These are phyloP conservation scores for Scytalidium sp. DNA, from an alignment of 2,329 filamentous ascomycete genomes.

Conservation along the genomic window DNA sequence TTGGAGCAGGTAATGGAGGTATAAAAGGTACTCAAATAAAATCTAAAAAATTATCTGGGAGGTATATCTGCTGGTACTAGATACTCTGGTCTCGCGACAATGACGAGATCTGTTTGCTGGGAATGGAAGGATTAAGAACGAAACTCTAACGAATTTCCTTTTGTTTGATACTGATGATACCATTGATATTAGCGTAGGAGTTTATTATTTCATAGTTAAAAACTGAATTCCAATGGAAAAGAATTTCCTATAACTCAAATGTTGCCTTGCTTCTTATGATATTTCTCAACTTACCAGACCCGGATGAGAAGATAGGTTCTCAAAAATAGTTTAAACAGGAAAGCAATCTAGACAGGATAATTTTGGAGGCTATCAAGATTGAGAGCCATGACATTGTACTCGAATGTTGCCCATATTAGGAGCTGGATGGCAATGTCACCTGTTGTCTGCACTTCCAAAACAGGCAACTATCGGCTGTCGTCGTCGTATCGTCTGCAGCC, in stretches of 20 bases:
- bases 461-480: background rate
- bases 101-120: background rate
- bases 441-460: too few species aligned
- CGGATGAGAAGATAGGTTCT: too few species aligned
- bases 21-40: background rate
- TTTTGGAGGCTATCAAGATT: too few species aligned
- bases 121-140: background rate
- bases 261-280: too few species aligned
- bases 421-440: too few species aligned
- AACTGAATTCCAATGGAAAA: too few species aligned
- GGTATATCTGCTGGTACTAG: background rate
- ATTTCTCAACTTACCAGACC: too few species aligned
- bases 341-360: too few species aligned
- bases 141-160: constrained; percentile 23
- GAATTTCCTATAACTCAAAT: too few species aligned
- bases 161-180: constrained; percentile 22
- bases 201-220: background rate
- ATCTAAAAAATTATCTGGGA: background rate
- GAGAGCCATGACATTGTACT: too few species aligned
- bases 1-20: constrained; percentile 19
- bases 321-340: too few species aligned
- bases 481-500: background rate
- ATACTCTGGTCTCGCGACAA: background rate
- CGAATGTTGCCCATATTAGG: too few species aligned
- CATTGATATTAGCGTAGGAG: constrained; percentile 23